Evolutionary conservation across 768 basidiomycete genomes (phyloP), one percentile per base, ranked within the genome.

Genomic region (Serendipita sp.): DNA sequence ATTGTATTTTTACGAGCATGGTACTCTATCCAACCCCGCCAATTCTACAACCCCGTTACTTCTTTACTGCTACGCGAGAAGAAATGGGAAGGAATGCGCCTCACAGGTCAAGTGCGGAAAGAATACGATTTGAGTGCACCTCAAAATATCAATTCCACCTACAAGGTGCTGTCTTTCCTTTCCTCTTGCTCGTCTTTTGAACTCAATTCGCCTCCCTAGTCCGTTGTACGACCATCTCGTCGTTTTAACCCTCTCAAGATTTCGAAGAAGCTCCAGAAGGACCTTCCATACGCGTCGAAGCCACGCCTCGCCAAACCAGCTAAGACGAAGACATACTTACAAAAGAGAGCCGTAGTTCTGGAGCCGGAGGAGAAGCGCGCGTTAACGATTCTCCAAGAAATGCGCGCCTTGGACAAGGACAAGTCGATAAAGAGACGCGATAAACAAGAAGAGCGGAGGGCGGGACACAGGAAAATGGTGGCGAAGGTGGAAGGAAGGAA

Each of bases 21-120:
- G 96, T 94, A 94, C 74, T 86, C 92, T 28, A 86, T 99, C 64
- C 86, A 93, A 73, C 95, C 96, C 3, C 84, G 93, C 68, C 89
- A 91, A 74, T 93, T 89, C 75, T 99, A 97, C 78, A 97, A 94
- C 73, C 90, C 96, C 1, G 92, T 98, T 68, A 93, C 91, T 0
- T 94, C 92, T 1, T 79, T 97, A 2, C 80, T 99, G 0, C 78
- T 94, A 7, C 83, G 86, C 15, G 81, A 91, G 74, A 93, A 95
- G 73, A 74, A 72, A 18, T 99, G 96, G 96, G 75, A 79, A 16
- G 95, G 94, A 1, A 99, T 98, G 96, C 86, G 96, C 37, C 79
- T 98, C 38, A 97, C 93, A 1, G 94, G 96, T 51, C 85, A 92
- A 74, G 84, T 99, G 37, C 82, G 96, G 16, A 80, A 85, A n/a